These are phyloP conservation scores for Drechslerella dactyloides DNA, from an alignment of 2,329 filamentous ascomycete species.

Conservation along the genomic window DNA sequence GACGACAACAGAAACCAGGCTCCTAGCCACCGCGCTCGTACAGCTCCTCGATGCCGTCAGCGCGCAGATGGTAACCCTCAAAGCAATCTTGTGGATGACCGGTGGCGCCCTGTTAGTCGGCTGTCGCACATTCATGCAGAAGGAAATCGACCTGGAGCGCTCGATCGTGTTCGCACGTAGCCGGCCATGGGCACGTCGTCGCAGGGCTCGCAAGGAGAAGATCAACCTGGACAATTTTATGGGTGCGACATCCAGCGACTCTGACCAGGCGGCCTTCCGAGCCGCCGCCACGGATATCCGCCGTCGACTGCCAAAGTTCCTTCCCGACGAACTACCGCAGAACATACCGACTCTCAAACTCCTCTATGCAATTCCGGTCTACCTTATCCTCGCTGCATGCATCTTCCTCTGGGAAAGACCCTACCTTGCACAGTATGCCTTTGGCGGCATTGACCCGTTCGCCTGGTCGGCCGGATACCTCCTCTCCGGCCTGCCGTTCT, in stretches of 20 bases:
- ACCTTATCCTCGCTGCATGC: conserved; percentile 69
- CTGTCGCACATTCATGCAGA: conserved; percentile 76
- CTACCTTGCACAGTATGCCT: conserved; percentile 71
- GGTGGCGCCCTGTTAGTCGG: conserved; percentile 75
- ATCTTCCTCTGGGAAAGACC: conserved; percentile 74
- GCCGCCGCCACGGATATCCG: conserved; percentile 57
- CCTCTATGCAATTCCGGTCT: conserved; percentile 81
- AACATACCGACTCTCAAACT: conserved; percentile 81
- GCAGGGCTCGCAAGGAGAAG: conserved; percentile 58
- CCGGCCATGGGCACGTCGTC: conserved; percentile 59
- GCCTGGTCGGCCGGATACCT: conserved; percentile 93
- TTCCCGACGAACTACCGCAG: conserved; percentile 73
- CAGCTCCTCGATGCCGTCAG: conserved; percentile 79
- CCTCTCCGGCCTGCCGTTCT: conserved; percentile 75
- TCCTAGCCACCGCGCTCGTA: conserved; percentile 81
- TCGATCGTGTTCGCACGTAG: conserved; percentile 65
- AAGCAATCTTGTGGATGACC: conserved; percentile 83
- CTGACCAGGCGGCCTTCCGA: conserved; percentile 63
- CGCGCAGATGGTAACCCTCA: conserved; percentile 83
- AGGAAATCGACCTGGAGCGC: conserved; percentile 83
- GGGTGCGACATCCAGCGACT: conserved; percentile 57
- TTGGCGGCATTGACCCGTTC: conserved; percentile 78
- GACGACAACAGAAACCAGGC: conserved; percentile 73
- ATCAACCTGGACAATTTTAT: conserved; percentile 46
- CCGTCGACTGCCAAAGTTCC: conserved; percentile 69